phyloP scores from a whole-genome alignment of 495 filamentous ascomycete species.

The Pyrenula massariospora region DNA sequence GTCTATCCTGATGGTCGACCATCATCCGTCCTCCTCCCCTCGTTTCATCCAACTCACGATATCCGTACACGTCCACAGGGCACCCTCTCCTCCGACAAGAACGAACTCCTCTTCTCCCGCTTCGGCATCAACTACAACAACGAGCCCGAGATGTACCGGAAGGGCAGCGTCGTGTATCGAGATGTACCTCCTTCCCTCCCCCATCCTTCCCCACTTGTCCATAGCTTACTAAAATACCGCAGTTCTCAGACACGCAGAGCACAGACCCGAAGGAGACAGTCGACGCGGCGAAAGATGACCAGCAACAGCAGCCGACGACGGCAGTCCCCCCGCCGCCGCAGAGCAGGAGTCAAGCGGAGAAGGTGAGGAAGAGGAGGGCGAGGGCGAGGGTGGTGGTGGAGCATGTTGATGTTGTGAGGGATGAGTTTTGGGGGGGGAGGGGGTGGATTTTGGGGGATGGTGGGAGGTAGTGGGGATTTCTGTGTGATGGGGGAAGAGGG shows the following conservation, averaged over 20 bases:
- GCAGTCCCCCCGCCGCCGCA: constrained; percentile 19
- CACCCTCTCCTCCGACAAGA: constrained; percentile 75
- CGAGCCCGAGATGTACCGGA: constrained; percentile 82
- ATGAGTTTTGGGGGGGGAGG: constrained; percentile 80
- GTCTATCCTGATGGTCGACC: neutral
- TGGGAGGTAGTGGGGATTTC: too few species aligned
- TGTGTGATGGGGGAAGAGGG: too few species aligned
- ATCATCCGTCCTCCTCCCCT: neutral
- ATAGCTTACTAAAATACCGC: neutral
- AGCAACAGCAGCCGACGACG: constrained; percentile 5
- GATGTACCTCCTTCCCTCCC: constrained; percentile 41
- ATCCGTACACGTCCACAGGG: constrained; percentile 45
- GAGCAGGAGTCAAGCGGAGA: constrained; percentile 68
- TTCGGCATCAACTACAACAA: constrained; percentile 97
- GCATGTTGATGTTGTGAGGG: constrained; percentile 85
- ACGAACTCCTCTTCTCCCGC: constrained; percentile 83
- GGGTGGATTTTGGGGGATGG: constrained; percentile 66
- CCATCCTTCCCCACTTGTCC: neutral
- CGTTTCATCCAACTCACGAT: constrained; percentile 5
- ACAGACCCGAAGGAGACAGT: neutral
- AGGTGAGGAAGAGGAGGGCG: constrained; percentile 57
- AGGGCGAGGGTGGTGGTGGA: constrained; percentile 71
- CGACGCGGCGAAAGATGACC: neutral
- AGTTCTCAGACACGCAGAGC: neutral
- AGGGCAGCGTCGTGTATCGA: constrained; percentile 80